These are phyloP conservation scores for Termitomyces sp. DNA, from an alignment of 768 basidiomycete genomes.

Conservation along the genomic window DNA sequence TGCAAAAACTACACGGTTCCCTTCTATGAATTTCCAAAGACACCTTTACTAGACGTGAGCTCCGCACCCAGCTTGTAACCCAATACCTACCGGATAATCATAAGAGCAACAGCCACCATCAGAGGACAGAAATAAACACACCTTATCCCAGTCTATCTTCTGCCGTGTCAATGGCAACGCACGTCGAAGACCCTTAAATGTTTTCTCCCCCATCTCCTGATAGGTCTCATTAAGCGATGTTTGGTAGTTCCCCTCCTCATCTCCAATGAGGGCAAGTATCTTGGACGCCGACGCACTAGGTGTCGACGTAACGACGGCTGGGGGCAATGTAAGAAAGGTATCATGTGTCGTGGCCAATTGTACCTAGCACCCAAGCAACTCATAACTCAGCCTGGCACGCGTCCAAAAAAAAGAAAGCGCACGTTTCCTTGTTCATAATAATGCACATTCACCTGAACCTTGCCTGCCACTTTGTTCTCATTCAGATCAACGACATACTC, in stretches of 20 bases:
- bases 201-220: constrained; percentile 87
- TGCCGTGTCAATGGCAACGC: constrained; percentile 90
- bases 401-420: constrained; percentile 16
- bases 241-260: constrained; percentile 81
- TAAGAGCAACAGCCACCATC: neutral
- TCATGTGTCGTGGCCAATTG: constrained; percentile 81
- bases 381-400: neutral
- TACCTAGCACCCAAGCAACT: constrained; percentile 49
- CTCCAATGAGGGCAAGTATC: constrained; percentile 76
- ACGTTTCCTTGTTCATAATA: constrained; percentile 99
- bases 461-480: constrained; percentile 61
- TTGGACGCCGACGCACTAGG: constrained; percentile 57
- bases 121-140: constrained; percentile 23
- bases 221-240: constrained; percentile 77
- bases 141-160: constrained; percentile 97
- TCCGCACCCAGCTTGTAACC: constrained; percentile 79
- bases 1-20: neutral
- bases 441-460: constrained; percentile 82
- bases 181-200: constrained; percentile 86
- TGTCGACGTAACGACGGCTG: constrained; percentile 50
- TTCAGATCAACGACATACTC: constrained; percentile 74
- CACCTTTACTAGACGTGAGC: constrained; percentile 61
- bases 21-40: constrained; percentile 35
- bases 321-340: constrained; percentile 59
- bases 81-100: constrained; percentile 31